Conservation (phyloP, 2,329 filamentous ascomycete genomes). For the Hypoxylon sp. region DNA sequence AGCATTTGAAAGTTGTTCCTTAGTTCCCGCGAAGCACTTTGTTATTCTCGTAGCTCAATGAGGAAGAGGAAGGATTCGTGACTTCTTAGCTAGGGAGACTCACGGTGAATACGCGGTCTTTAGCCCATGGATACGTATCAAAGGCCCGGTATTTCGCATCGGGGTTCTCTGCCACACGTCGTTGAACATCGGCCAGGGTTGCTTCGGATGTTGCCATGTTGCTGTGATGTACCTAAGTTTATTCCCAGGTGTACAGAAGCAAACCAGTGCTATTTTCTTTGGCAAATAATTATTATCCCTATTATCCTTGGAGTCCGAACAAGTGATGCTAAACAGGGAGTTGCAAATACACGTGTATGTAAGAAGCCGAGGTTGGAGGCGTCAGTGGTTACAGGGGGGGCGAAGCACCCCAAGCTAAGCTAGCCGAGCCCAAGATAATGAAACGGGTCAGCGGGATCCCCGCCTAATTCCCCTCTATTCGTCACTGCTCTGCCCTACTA, state of each 20-base stretch:
- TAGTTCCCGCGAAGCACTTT: slow-evolving; percentile 4
- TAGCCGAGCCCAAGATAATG: slow-evolving; percentile 8
- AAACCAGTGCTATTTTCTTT: too few species aligned
- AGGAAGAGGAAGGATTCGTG: background rate
- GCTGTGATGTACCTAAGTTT: background rate
- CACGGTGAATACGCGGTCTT: slow-evolving; percentile 43
- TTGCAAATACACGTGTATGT: background rate
- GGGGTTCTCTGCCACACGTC: slow-evolving; percentile 40
- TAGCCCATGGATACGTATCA: slow-evolving; percentile 44
- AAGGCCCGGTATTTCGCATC: slow-evolving; percentile 42
- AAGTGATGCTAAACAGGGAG: background rate
- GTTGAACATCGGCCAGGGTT: slow-evolving; percentile 36
- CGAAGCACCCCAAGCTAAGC: too few species aligned
- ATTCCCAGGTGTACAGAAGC: too few species aligned
- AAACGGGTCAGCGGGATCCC: background rate
- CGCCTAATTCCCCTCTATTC: background rate
- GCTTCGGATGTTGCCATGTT: slow-evolving; percentile 33
- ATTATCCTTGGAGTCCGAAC: background rate
- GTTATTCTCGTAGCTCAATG: slow-evolving; percentile 13
- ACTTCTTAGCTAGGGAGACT: slow-evolving; percentile 16
- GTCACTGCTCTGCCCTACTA: background rate
- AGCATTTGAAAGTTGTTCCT: slow-evolving; percentile 36
- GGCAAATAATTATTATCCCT: background rate
- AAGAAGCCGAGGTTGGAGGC: slow-evolving; percentile 16
- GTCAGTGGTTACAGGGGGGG: background rate